Evolutionary conservation across 208 protist species (phyloP).

Genomic region (Angomonas desouzai): DNA sequence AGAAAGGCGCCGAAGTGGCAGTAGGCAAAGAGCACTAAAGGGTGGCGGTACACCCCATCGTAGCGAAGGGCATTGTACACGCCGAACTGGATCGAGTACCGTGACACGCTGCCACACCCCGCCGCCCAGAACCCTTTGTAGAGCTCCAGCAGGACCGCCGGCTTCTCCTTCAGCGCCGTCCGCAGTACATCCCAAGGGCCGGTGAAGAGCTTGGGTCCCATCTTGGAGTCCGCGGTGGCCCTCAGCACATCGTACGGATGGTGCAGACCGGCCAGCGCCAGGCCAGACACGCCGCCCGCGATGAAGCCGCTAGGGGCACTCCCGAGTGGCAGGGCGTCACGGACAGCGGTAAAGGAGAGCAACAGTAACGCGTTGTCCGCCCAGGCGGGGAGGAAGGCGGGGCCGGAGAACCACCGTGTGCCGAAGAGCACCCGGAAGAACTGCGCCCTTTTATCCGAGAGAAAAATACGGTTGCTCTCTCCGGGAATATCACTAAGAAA

Average conservation of each 20-base stretch:
- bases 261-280: conserved; percentile 35
- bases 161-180: conserved; percentile 51
- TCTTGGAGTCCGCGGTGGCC: conserved; percentile 50
- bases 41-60: conserved; percentile 62
- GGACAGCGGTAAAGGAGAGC: conserved; percentile 31
- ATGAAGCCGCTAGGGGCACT: conserved; percentile 29
- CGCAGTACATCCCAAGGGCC: conserved; percentile 56
- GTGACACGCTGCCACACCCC: conserved; percentile 26
- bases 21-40: conserved; percentile 64
- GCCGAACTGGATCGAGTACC: conserved; percentile 63
- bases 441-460: conserved; percentile 74
- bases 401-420: conserved; percentile 64
- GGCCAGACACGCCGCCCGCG: conserved; percentile 51
- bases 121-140: conserved; percentile 51
- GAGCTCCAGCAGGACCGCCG: conserved; percentile 42
- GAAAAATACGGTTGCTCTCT: conserved; percentile 61
- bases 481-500: conserved; percentile 78
- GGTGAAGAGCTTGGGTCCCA: conserved; percentile 29
- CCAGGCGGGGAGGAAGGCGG: conserved; percentile 28
- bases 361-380: conserved; percentile 44
- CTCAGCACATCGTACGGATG: conserved; percentile 81
- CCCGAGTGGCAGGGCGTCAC: conserved; percentile 15
- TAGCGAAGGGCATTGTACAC: conserved; percentile 74
- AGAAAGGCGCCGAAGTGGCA: conserved; percentile 56
- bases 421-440: conserved; percentile 67